Percentiles rank a stretch among this genome's conserved stretches.
phyloP scores from a whole-genome alignment of 768 basidiomycete genomes.

The Boletus vermiculosoides region DNA sequence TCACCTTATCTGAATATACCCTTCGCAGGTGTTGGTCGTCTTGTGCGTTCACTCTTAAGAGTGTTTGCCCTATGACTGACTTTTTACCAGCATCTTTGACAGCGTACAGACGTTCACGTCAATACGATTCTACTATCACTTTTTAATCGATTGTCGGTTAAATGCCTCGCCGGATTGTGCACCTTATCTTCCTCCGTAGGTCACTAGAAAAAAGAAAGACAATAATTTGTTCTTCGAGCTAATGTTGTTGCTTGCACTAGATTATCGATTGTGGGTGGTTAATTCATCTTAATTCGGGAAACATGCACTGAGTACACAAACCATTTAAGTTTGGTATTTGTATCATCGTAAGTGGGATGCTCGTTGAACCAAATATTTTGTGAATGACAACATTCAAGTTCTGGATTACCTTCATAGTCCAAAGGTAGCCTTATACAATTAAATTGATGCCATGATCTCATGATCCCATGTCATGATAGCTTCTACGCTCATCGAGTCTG shows the following conservation, averaged over 20 bases:
- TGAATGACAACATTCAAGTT: not conserved
- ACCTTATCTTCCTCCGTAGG: conserved; percentile 5
- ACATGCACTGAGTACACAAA: not conserved
- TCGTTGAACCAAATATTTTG: not conserved
- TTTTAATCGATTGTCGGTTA: conserved; percentile 13
- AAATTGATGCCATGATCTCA: not conserved
- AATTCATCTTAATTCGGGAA: not conserved
- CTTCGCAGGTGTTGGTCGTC: not conserved
- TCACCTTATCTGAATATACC: not conserved
- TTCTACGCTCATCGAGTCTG: not conserved
- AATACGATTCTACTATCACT: not conserved
- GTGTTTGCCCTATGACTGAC: not conserved
- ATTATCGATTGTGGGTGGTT: not conserved
- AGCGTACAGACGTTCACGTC: not conserved
- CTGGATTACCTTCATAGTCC: not conserved
- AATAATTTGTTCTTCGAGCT: not conserved
- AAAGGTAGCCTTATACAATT: not conserved
- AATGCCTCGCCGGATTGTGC: not conserved
- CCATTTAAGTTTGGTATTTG: not conserved
- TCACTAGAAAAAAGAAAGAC: not conserved
- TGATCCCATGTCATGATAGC: not conserved
- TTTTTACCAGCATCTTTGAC: conserved; percentile 8
- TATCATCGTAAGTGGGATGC: not conserved
- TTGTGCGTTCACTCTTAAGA: conserved; percentile 2
- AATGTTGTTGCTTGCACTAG: not conserved